Evolutionary conservation across 257 asterid species (phyloP), one percentile per base, ranked within the genome.

Genomic region (Ajuga chamaepitys): DNA sequence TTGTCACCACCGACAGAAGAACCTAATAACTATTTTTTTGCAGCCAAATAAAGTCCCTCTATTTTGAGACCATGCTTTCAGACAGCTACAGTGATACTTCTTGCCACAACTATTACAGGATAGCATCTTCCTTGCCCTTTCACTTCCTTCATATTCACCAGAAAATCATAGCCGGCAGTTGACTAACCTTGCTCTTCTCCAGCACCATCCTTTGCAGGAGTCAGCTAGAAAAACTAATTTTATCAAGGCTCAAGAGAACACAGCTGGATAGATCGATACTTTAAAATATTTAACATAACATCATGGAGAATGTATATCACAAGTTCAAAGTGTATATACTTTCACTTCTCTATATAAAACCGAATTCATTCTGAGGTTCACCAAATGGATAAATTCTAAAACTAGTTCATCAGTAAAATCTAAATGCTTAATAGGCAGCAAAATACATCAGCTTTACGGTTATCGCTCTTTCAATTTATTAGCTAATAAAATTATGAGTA

Each of bases 121-220:
- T 57, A 86, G 76, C 96, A 88, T 90, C 80, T 88, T 90, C 81
- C 82, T 85, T 67, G 87, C 91, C 82, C 81, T 83, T 81, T 90
- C 95, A 75, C 92, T 82, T 73, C 90, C 95, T 58, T 87, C 95
- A 75, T 78, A 82, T 83, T 88, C 98, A 24, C 95, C 99, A 38
- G 80, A 73, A 72, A 84, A 93, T 82, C 99, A 93, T 71, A 93
- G 70, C 38, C 96, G 83, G 77, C 99, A 71, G 78, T 85, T 8
- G 91, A 82, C 28, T 50, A 88, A 80, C 81, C 86, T 48, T 75
- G 86, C 75, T 85, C 93, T 73, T 83, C 97, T 74, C 88, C 93
- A 65, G 64, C 73, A 77, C 58, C 78, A 79, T 88, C 90, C 70
- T 77, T 78, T 55, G 41, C 76, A 21, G 84, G 56, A 35, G 67